phyloP scores from a whole-genome alignment of 768 basidiomycete species.

The Tephrocybe rancida region DNA sequence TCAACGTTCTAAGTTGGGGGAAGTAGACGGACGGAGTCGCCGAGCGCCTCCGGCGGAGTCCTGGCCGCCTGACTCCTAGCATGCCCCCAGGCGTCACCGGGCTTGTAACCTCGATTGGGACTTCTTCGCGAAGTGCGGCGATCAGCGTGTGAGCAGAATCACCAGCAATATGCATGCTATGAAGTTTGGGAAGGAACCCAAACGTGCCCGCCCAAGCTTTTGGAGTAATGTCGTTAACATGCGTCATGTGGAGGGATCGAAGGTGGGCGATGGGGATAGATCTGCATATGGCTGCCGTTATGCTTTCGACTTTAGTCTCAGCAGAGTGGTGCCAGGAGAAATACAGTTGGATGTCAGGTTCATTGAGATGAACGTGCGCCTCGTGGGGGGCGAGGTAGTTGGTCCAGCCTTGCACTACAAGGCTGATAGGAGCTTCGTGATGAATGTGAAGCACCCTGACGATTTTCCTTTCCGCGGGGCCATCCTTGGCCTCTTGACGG shows the following conservation, averaged over 20 bases:
- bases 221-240: slow-evolving; percentile 18
- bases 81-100: slow-evolving; percentile 11
- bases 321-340: slow-evolving; percentile 24
- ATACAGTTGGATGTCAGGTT: slow-evolving; percentile 21
- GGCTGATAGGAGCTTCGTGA: slow-evolving; percentile 12
- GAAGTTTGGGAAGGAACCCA: slow-evolving; percentile 27
- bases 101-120: slow-evolving; percentile 10
- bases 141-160: slow-evolving; percentile 23
- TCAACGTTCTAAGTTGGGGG: slow-evolving; percentile 26
- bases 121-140: slow-evolving; percentile 24
- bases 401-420: slow-evolving; percentile 20
- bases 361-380: not conserved
- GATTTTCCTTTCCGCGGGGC: slow-evolving; percentile 8
- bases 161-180: slow-evolving; percentile 24
- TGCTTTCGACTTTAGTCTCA: slow-evolving; percentile 10
- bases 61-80: slow-evolving; percentile 13
- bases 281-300: slow-evolving; percentile 24
- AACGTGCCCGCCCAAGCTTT: slow-evolving; percentile 27
- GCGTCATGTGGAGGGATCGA: slow-evolving; percentile 22
- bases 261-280: slow-evolving; percentile 26
- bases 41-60: slow-evolving; percentile 13
- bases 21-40: slow-evolving; percentile 23
- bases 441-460: slow-evolving; percentile 16
- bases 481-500: slow-evolving; percentile 10
- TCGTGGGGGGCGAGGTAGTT: slow-evolving; percentile 3